A percentile compares a stretch with the other conserved stretches of the same genome.
Conservation (phyloP, 2,329 filamentous ascomycete genomes). For the Colletotrichum abscissum region DNA sequence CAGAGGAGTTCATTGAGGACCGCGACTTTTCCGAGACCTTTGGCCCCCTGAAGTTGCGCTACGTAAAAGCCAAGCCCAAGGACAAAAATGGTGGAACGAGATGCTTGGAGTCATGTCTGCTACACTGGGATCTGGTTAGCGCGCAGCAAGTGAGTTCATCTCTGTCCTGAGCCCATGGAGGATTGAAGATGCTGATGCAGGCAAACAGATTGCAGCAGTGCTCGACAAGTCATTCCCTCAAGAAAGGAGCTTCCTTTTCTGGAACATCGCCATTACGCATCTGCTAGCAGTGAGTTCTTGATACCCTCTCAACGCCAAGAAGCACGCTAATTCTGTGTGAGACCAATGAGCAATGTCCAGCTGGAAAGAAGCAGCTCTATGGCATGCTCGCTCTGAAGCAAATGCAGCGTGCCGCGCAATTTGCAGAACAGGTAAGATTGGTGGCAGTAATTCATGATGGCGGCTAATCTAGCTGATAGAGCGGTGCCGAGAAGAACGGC, state of each 20-base stretch:
- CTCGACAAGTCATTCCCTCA: conserved; percentile 62
- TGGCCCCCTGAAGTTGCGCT: conserved; percentile 60
- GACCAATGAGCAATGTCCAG: conserved; percentile 58
- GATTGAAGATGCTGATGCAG: background rate
- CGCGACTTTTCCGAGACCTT: conserved; percentile 59
- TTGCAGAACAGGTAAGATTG: conserved; percentile 54
- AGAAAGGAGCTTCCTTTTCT: conserved; percentile 63
- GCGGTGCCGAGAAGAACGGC: conserved; percentile 5
- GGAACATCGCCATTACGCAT: conserved; percentile 65
- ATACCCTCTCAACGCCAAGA: too few relatives aligned
- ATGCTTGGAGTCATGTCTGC: conserved; percentile 64
- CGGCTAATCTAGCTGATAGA: background rate
- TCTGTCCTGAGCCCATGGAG: background rate
- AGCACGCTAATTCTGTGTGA: conserved; percentile 38
- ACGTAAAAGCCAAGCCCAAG: conserved; percentile 65
- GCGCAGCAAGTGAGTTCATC: conserved; percentile 62
- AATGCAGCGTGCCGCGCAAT: conserved; percentile 60
- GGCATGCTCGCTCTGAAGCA: conserved; percentile 62
- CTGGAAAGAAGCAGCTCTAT: conserved; percentile 63
- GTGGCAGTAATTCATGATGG: background rate
- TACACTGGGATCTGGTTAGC: conserved; percentile 66
- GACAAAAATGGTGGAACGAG: conserved; percentile 53
- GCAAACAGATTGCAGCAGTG: conserved; percentile 61
- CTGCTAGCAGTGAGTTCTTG: conserved; percentile 59
- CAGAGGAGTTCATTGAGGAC: conserved; percentile 49